A percentile compares a stretch with the other conserved stretches of the same genome.
Conservation (phyloP, 1,284 basidiomycete genomes). For the Austropuccinia psidii region DNA sequence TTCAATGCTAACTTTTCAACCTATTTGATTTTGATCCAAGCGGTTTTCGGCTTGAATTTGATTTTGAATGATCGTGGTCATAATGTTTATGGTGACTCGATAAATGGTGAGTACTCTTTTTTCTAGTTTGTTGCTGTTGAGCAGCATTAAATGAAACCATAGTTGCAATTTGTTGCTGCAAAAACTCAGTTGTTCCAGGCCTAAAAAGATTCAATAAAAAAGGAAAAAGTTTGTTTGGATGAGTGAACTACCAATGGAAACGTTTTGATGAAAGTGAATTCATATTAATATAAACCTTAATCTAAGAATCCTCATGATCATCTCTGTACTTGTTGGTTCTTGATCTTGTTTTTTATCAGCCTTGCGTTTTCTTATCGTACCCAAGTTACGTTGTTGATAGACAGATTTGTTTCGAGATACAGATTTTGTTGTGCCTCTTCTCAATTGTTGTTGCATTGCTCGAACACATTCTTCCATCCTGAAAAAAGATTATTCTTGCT, state of each 20-base stretch:
- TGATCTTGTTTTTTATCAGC: constrained; percentile 73
- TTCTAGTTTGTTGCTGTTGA: constrained; percentile 20
- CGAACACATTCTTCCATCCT: constrained; percentile 69
- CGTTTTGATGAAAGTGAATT: neutral
- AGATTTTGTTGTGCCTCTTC: constrained; percentile 64
- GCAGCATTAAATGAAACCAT: constrained; percentile 39
- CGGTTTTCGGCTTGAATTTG: too few relatives aligned
- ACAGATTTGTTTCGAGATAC: constrained; percentile 71
- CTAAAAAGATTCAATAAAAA: constrained; percentile 49
- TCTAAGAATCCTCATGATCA: constrained; percentile 80
- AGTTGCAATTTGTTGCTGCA: constrained; percentile 61
- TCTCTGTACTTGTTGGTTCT: constrained; percentile 63
- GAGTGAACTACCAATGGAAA: neutral
- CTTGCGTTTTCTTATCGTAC: constrained; percentile 92
- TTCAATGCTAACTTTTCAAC: too few relatives aligned
- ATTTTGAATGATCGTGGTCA: too few relatives aligned
- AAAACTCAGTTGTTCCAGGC: constrained; percentile 74
- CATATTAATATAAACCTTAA: constrained; percentile 64
- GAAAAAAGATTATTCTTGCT: constrained; percentile 37
- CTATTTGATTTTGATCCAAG: too few relatives aligned
- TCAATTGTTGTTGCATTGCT: constrained; percentile 74
- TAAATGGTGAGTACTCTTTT: too few relatives aligned
- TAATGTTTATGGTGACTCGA: too few relatives aligned
- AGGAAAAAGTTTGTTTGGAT: neutral
- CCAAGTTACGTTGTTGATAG: constrained; percentile 75